Percentiles rank a stretch among this genome's conserved stretches.
These are phyloP conservation scores for Pythium brachiatum DNA, from an alignment of 352 stramenopile species.

Conservation along the genomic window DNA sequence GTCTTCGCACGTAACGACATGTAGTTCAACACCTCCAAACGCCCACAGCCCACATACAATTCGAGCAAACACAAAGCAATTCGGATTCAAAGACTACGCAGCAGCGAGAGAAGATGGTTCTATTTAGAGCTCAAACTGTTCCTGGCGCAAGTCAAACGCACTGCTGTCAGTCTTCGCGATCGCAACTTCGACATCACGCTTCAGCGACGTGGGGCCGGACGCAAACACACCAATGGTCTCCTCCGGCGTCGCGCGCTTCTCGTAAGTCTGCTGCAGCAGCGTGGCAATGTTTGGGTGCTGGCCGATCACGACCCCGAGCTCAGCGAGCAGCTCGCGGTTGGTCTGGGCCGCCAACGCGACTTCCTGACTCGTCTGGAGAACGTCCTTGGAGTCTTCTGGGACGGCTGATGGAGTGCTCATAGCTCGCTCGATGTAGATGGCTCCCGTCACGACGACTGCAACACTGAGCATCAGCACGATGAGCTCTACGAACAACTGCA, in stretches of 20 bases:
- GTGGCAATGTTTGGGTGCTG: conserved; percentile 13
- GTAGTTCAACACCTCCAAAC: too few species aligned
- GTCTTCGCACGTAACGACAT: too few species aligned
- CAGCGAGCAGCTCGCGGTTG: conserved; percentile 15
- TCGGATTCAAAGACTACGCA: too few species aligned
- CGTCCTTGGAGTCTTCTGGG: background rate
- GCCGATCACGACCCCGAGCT: conserved; percentile 11
- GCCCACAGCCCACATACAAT: too few species aligned
- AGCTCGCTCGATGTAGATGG: conserved; percentile 12
- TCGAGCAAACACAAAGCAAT: too few species aligned
- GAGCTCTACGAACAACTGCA: conserved; percentile 26
- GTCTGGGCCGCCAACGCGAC: conserved; percentile 1
- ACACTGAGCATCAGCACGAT: conserved; percentile 2
- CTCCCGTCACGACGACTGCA: background rate
- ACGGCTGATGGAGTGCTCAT: background rate
- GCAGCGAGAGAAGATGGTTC: conserved; percentile 15
- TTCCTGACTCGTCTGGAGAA: background rate
- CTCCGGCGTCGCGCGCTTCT: background rate
- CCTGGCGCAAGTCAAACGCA: conserved; percentile 16
- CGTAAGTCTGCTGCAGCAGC: conserved; percentile 7
- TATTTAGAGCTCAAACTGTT: conserved; percentile 23
- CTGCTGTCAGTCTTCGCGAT: background rate
- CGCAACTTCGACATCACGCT: conserved; percentile 12
- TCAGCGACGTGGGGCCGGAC: conserved; percentile 17
- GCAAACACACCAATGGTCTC: conserved; percentile 15